A percentile compares a stretch with the other conserved stretches of the same genome.
Conservation (phyloP, 2,329 filamentous ascomycete genomes). For the Alternaria panax region DNA sequence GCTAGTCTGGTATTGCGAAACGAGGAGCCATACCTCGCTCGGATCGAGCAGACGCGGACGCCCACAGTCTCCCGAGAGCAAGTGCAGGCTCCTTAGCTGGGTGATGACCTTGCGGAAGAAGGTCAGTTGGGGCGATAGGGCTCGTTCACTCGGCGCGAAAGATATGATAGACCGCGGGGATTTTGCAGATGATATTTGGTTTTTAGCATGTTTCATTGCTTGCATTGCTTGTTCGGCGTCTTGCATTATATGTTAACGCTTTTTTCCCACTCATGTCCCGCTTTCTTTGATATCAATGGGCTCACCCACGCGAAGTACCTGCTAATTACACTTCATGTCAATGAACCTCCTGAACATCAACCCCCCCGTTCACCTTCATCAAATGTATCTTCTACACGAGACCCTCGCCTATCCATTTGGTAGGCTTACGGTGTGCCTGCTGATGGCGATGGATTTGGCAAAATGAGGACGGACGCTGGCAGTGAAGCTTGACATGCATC, state of each 20-base stretch:
- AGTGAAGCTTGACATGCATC: not conserved
- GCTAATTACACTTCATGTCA: not conserved
- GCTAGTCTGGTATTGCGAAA: not conserved
- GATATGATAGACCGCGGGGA: not conserved
- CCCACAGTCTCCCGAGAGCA: not conserved
- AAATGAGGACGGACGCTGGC: not conserved
- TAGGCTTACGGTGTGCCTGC: not conserved
- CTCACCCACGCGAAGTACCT: not conserved
- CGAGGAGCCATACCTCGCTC: not conserved
- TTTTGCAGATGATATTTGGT: not conserved
- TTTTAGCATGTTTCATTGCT: not conserved
- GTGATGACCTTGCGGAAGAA: constrained; percentile 9
- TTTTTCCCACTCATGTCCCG: not conserved
- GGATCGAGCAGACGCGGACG: not conserved
- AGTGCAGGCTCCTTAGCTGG: not conserved
- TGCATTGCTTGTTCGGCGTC: not conserved
- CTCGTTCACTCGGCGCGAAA: not conserved
- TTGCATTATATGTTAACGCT: not conserved
- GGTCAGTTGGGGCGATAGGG: not conserved
- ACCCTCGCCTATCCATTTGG: not conserved
- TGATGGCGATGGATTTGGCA: not conserved
- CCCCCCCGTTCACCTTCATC: not conserved
- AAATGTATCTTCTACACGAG: not conserved
- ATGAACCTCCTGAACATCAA: not conserved
- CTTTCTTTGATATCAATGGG: not conserved